Conservation (phyloP, 2,329 filamentous ascomycete genomes). For the Bipolaris victoriae region DNA sequence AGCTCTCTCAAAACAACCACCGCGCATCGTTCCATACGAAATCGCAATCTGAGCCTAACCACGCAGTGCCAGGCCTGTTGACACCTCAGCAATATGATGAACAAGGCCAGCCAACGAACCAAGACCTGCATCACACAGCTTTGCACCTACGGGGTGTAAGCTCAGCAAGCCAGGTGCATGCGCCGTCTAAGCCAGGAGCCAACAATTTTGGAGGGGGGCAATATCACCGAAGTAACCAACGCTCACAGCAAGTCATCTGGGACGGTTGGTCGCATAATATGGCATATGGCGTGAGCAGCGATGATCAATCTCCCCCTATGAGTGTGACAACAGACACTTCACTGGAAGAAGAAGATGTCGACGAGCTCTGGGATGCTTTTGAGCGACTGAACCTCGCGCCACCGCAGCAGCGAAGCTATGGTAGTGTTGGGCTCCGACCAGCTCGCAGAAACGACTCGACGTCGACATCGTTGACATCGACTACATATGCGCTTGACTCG, state of each 20-base stretch:
- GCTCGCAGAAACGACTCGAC: conserved; percentile 26
- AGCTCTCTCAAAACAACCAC: conserved; percentile 47
- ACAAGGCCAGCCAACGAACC: conserved; percentile 41
- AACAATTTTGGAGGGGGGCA: conserved; percentile 26
- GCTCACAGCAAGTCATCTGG: conserved; percentile 39
- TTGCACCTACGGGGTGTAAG: conserved; percentile 45
- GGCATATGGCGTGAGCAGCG: conserved; percentile 38
- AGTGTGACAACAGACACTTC: conserved; percentile 41
- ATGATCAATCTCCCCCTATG: conserved; percentile 41
- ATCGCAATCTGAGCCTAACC: conserved; percentile 50
- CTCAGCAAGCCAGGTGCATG: conserved; percentile 45
- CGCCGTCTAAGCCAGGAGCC: conserved; percentile 28
- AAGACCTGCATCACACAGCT: conserved; percentile 36
- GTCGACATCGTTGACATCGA: conserved; percentile 20
- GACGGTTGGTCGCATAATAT: conserved; percentile 44
- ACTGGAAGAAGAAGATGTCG: conserved; percentile 45
- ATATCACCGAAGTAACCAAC: conserved; percentile 33
- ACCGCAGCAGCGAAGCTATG: conserved; percentile 22
- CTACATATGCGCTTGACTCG: conserved; percentile 5
- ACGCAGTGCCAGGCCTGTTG: conserved; percentile 44
- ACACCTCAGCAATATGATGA: conserved; percentile 47
- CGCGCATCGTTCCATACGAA: conserved; percentile 49
- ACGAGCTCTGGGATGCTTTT: conserved; percentile 45
- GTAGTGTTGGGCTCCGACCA: conserved; percentile 20
- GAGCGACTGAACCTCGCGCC: conserved; percentile 28